A percentile compares a stretch with the other conserved stretches of the same genome.
Evolutionary conservation across 176 grass and related monocot species (phyloP).

Genomic region (Tillandsia fasciculata): DNA sequence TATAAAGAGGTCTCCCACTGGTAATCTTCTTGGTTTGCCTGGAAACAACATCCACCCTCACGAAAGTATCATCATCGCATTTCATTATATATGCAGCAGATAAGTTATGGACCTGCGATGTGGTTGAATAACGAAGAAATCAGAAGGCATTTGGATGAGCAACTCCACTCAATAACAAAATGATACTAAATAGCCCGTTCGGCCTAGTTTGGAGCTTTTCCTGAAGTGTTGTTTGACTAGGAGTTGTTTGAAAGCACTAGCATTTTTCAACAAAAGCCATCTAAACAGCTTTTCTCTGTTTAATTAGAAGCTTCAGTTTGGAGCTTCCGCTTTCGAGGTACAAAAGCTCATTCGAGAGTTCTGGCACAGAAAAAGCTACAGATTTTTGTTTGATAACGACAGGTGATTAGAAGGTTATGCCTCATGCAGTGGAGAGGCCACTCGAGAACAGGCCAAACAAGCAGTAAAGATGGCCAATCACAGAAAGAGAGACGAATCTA

Average conservation of each 20-base stretch:
- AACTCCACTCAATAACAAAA: no score
- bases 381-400: not conserved
- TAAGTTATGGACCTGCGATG: slow-evolving; percentile 70
- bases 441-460: not conserved
- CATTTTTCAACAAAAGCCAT: no score
- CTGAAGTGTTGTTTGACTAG: no score
- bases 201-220: no score
- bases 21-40: slow-evolving; percentile 54
- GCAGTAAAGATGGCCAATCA: not conserved
- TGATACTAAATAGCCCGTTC: no score
- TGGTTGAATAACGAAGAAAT: slow-evolving; percentile 2
- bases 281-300: no score
- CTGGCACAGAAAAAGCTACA: no score
- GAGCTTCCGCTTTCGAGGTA: no score
- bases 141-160: not conserved
- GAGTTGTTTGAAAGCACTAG: no score
- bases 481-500: slow-evolving; percentile 25
- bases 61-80: slow-evolving; percentile 90
- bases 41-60: slow-evolving; percentile 71
- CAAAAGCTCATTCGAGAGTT: no score
- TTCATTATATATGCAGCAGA: slow-evolving; percentile 80
- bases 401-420: not conserved
- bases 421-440: not conserved
- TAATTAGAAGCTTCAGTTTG: no score
- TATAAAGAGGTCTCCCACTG: slow-evolving; percentile 51